phyloP scores from a whole-genome alignment of 768 basidiomycete species.

The Pholiota conissans region DNA sequence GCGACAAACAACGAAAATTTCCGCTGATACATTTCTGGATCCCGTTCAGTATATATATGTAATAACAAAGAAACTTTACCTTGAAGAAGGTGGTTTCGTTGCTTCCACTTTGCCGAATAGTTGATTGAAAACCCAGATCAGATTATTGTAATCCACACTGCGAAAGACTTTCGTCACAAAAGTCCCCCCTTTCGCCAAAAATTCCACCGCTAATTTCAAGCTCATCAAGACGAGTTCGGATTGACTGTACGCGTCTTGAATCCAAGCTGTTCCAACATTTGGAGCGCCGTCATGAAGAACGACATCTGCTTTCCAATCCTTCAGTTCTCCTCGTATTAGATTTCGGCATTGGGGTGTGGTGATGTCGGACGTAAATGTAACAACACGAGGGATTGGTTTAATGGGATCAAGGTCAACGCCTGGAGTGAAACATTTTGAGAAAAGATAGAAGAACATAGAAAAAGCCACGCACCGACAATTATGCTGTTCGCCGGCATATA shows the following conservation, averaged over 20 bases:
- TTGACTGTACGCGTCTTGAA: constrained; percentile 97
- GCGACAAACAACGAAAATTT: constrained; percentile 98
- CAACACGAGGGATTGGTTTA: constrained; percentile 90
- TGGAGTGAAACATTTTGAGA: constrained; percentile 27
- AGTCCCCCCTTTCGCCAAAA: constrained; percentile 88
- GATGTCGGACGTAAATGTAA: constrained; percentile 92
- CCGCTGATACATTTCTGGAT: constrained; percentile 93
- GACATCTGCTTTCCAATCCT: constrained; percentile 99
- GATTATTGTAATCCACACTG: constrained; percentile 96
- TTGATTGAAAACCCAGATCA: constrained; percentile 99
- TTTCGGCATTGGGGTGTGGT: constrained; percentile 90
- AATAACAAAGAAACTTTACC: no score
- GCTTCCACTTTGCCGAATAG: constrained; percentile 96
- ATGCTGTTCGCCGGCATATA: constrained; percentile 93
- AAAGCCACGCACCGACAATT: constrained; percentile 65
- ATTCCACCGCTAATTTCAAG: constrained; percentile 93
- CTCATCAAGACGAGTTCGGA: constrained; percentile 96
- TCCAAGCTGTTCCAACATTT: constrained; percentile 99
- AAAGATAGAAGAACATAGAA: neutral
- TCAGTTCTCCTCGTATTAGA: constrained; percentile 82
- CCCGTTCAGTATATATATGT: neutral
- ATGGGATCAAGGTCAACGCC: constrained; percentile 97
- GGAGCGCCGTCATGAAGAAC: constrained; percentile 99
- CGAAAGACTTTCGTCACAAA: constrained; percentile 99
- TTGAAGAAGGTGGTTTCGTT: constrained; percentile 96